phyloP scores from a whole-genome alignment of 2,329 filamentous ascomycete genomes.

The Colletotrichum noveboracense region DNA sequence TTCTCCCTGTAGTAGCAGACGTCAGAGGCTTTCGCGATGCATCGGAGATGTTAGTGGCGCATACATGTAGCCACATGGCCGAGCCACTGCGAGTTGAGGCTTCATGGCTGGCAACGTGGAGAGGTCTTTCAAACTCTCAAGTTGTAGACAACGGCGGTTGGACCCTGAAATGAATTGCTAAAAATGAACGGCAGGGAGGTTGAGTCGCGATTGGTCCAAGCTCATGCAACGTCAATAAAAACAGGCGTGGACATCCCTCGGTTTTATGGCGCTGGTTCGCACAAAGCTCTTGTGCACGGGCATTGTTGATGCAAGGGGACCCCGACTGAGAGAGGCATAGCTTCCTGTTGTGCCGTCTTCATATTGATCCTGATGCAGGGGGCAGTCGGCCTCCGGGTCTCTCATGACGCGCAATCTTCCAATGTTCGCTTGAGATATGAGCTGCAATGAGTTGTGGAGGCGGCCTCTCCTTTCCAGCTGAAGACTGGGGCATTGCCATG shows the following conservation, averaged over 20 bases:
- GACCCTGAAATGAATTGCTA: not conserved
- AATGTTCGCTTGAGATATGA: slow-evolving; percentile 7
- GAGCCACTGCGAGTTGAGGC: not conserved
- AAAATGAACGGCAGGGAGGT: not conserved
- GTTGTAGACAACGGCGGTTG: not conserved
- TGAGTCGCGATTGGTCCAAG: not conserved
- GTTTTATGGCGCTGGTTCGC: not conserved
- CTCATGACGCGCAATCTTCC: slow-evolving; percentile 4
- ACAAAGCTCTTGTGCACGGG: not conserved
- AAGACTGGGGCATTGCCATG: not conserved
- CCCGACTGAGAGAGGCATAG: not conserved
- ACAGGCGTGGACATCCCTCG: not conserved
- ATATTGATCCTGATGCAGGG: not conserved
- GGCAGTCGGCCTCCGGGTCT: slow-evolving; percentile 15
- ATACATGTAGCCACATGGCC: slow-evolving; percentile 17
- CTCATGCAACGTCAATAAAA: not conserved
- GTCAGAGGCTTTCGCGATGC: slow-evolving; percentile 2
- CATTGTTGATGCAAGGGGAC: not conserved
- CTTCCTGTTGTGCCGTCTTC: not conserved
- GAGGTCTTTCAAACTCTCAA: not conserved
- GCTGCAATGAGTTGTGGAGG: not conserved
- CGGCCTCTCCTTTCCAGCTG: not conserved
- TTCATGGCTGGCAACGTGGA: not conserved
- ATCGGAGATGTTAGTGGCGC: not conserved
- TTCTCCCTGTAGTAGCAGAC: slow-evolving; percentile 40